Evolutionary conservation across 129 eudicot genomes (phyloP).

Genomic region (Pittosporum tobira): DNA sequence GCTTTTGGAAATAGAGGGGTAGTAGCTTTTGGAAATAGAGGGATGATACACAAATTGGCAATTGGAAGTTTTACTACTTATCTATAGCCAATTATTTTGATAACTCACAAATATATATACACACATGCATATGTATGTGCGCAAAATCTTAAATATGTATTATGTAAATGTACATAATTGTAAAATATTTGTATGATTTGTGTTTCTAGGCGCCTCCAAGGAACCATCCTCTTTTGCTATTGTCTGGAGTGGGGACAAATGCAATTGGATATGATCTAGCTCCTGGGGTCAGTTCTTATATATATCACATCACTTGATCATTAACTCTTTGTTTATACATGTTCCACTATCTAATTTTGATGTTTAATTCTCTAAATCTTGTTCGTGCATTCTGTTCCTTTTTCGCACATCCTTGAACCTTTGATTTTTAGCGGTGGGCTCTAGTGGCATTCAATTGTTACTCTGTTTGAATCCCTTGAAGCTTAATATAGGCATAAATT

Average conservation of each 20-base stretch:
- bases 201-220: conserved; percentile 44
- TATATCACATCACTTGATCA: background rate
- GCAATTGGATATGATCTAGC: conserved; percentile 87
- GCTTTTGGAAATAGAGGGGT: background rate
- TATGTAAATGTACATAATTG: no score
- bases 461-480: background rate
- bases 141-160: no score
- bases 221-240: conserved; percentile 67
- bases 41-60: background rate
- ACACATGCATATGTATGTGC: background rate
- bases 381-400: conserved; percentile 2
- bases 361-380: background rate
- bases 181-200: background rate
- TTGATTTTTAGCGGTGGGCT: background rate
- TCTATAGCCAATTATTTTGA: no score
- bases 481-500: background rate
- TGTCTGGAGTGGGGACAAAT: conserved; percentile 78
- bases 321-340: background rate
- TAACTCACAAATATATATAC: no score
- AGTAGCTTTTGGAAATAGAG: no score
- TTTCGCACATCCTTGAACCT: background rate
- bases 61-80: background rate
- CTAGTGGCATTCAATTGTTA: background rate
- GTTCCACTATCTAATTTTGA: background rate
- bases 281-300: conserved; percentile 45